A percentile compares a stretch with the other conserved stretches of the same genome.
Conservation (phyloP, 495 filamentous ascomycete species). For the Aspergillus saccharolyticus region DNA sequence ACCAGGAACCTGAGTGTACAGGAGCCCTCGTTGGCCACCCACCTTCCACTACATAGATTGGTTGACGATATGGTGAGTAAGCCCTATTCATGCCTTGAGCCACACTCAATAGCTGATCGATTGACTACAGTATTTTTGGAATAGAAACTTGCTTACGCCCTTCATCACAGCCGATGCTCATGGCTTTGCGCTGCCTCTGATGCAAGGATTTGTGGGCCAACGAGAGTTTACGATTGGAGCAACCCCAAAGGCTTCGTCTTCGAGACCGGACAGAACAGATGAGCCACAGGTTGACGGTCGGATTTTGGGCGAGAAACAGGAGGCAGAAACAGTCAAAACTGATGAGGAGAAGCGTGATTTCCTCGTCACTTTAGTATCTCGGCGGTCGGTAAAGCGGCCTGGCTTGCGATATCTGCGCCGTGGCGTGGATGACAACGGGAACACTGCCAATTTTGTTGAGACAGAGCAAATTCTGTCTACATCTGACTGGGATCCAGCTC, state of each 20-base stretch:
- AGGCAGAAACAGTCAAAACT: constrained; percentile 21
- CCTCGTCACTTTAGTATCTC: constrained; percentile 79
- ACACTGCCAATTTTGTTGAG: constrained; percentile 87
- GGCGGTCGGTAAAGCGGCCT: constrained; percentile 75
- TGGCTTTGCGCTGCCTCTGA: constrained; percentile 69
- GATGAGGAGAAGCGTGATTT: constrained; percentile 43
- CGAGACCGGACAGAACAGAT: constrained; percentile 5
- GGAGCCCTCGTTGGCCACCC: constrained; percentile 28
- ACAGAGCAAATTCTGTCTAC: constrained; percentile 86
- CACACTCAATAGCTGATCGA: not conserved
- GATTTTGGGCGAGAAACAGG: constrained; percentile 32
- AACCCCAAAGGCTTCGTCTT: constrained; percentile 16
- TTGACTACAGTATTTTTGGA: constrained; percentile 76
- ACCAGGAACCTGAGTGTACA: constrained; percentile 59
- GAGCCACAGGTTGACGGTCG: constrained; percentile 27
- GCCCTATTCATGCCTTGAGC: not conserved
- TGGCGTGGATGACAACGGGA: constrained; percentile 81
- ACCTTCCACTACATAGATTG: constrained; percentile 59
- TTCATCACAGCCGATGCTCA: constrained; percentile 63
- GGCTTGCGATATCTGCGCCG: constrained; percentile 89
- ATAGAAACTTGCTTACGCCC: constrained; percentile 63
- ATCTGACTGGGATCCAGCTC: constrained; percentile 53
- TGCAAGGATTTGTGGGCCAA: constrained; percentile 95
- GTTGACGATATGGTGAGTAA: constrained; percentile 66
- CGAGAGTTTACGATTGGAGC: constrained; percentile 63